Evolutionary conservation across 768 basidiomycete species (phyloP), one percentile per base, ranked within the genome.

Genomic region (Pleurotus salmoneostramineus): DNA sequence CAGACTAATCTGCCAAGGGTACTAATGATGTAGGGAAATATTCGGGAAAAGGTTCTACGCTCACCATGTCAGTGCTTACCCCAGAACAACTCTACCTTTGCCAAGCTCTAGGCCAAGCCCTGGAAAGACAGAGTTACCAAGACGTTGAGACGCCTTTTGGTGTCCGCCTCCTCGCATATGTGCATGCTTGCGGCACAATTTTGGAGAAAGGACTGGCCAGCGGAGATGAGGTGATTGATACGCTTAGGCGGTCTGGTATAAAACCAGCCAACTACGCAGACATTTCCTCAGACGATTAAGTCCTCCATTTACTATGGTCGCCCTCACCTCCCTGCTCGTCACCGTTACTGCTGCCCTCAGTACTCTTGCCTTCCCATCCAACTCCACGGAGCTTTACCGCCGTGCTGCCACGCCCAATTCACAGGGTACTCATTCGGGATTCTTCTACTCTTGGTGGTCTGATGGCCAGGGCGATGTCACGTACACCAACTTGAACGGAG

Each of bases 371-470:
- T 44, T 61, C 27, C 63, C 65, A 17, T 37, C 50, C 51, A 66
- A 66, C 43, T 60, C 62, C 0, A 65, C 62, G 21, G 62, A 65
- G 6, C 50, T 51, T 32, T 55, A 61, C 5, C 60, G 61, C 36
- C 68, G 63, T 42, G 57, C 58, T 42, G 58, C 61, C 15, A 66
- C 66, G 5, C 58, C 64, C 27, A 69, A 64, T 57, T 51, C 64
- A 5, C 71, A 68, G 10, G 74, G 73, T 35, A 64, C 62, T n/a
- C 62, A 60, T 55, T 62, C 63, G 58, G 72, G 72, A 11, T 75
- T 65, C 67, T 77, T 66, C 64, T 77, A 75, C 62, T 73, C 71
- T 17, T 68, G 67, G 63, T 75, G 69, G 69, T 70, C 71, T 6
- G 72, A 75, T 48, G 65, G 66, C 46, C 61, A 59, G 6, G 63